These are phyloP conservation scores for Trichoderma pleuroti DNA, from an alignment of 2,329 filamentous ascomycete genomes.

Conservation along the genomic window DNA sequence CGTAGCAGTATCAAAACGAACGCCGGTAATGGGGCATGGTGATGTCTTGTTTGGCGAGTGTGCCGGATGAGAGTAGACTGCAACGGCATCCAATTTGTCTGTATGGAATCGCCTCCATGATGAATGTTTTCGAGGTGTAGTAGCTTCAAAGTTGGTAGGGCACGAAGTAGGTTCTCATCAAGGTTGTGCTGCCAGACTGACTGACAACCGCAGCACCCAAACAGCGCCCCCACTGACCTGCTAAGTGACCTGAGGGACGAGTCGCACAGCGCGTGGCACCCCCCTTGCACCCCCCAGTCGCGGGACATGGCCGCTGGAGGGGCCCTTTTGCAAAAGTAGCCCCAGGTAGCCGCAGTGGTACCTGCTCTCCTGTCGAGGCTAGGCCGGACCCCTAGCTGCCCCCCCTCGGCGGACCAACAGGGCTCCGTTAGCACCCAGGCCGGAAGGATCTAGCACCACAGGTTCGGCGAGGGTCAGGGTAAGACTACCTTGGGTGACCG, in stretches of 20 bases:
- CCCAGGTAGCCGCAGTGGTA: background rate
- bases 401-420: constrained; percentile 3
- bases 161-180: background rate
- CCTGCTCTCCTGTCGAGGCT: constrained; percentile 13
- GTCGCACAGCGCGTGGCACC: constrained; percentile 14
- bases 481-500: constrained; percentile 8
- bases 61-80: background rate
- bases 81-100: no score
- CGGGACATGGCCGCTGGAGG: constrained; percentile 13
- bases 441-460: constrained; percentile 14
- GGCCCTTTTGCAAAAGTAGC: constrained; percentile 3
- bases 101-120: no score
- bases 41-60: background rate
- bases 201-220: background rate
- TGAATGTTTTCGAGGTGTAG: background rate
- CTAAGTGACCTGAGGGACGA: constrained; percentile 5
- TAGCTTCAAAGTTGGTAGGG: background rate
- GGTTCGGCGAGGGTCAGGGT: constrained; percentile 9
- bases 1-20: background rate
- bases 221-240: background rate
- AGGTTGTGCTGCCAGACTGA: background rate
- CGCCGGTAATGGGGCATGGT: background rate
- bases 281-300: constrained; percentile 11
- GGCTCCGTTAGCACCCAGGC: constrained; percentile 8
- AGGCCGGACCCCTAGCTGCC: constrained; percentile 1